Evolutionary conservation across 1,139 yeast species (phyloP), one percentile per base, ranked within the genome.

Genomic region (Debaryomyces sp.): DNA sequence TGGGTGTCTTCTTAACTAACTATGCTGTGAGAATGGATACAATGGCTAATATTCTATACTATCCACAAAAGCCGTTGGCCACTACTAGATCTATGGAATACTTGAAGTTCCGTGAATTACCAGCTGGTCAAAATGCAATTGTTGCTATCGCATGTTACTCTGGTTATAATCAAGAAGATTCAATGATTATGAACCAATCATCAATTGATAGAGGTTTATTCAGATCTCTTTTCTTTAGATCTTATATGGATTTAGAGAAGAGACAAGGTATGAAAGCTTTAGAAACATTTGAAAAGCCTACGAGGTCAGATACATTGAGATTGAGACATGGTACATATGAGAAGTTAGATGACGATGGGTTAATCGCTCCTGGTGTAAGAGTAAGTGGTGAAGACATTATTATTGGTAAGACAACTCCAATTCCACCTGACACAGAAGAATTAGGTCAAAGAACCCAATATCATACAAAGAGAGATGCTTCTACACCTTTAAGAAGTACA

Each of bases 81-180:
- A 95, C 98, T 30, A 94, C 99, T n/a, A 85, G 98, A 72, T 85
- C 98, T 1, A 94, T 94, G 99, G 99, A 95, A 70, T 90, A 87
- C 67, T 80, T 94, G 75, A 94, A 94, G 71, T 94, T 94, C 77
- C 83, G 99, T 77, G 99, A 95, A 70, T 79, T 94, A 57, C 99
- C 99, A 43, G 99, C 99, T 48, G 99, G 99, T 51, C 99, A 94
- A 75, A 94, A 94, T 66, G 99, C 99, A 34, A 85, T 94, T 70
- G 99, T 94, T 44, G 99, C 99, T 35, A 94, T 94, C 78, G 82
- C 96, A 38, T 95, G 99, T 81, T 94, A 94, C 73, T 89, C 96
- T 40, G 99, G 99, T 66, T 94, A 94, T 73, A 94, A 94, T 72
- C 99, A 94, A 80, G 99, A 94, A 87, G 99, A 94, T 87, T 95